phyloP scores from a whole-genome alignment of 768 basidiomycete species.

The Glaciozyma antarctica region DNA sequence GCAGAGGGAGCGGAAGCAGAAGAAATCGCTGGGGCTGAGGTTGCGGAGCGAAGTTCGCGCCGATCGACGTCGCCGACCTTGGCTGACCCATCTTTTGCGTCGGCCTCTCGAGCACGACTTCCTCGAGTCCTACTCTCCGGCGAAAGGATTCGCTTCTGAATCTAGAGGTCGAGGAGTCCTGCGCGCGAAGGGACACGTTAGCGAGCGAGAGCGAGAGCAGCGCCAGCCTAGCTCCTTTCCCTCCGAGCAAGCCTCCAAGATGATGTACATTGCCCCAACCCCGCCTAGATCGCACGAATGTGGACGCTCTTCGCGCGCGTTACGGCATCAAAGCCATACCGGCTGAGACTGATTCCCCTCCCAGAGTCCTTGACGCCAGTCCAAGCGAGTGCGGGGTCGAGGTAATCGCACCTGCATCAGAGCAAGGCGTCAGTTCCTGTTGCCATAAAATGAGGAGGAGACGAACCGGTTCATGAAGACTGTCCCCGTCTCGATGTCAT shows the following conservation, averaged over 20 bases:
- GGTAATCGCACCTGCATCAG: slow-evolving; percentile 59
- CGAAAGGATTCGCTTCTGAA: too few species aligned
- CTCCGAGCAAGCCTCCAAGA: neutral
- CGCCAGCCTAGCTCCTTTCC: neutral
- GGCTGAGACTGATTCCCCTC: slow-evolving; percentile 77
- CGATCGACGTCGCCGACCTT: too few species aligned
- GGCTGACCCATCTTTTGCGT: too few species aligned
- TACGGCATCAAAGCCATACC: slow-evolving; percentile 52
- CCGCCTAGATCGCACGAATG: slow-evolving; percentile 4
- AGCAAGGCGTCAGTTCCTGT: slow-evolving; percentile 10
- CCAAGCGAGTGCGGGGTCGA: slow-evolving; percentile 92
- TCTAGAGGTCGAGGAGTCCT: too few species aligned
- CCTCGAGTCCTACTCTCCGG: too few species aligned
- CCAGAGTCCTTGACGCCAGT: slow-evolving; percentile 90
- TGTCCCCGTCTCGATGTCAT: slow-evolving; percentile 75
- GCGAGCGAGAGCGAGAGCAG: neutral
- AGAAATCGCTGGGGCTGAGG: too few species aligned
- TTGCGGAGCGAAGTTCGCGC: too few species aligned
- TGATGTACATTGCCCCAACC: neutral
- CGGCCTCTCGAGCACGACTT: too few species aligned
- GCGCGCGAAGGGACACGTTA: too few species aligned
- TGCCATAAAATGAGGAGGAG: neutral
- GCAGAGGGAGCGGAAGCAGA: too few species aligned
- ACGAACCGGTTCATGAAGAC: slow-evolving; percentile 77
- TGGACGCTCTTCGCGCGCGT: slow-evolving; percentile 32